Percentiles rank a stretch among this genome's conserved stretches.
Conservation (phyloP, 495 filamentous ascomycete genomes). For the Amniculicola lignicola region DNA sequence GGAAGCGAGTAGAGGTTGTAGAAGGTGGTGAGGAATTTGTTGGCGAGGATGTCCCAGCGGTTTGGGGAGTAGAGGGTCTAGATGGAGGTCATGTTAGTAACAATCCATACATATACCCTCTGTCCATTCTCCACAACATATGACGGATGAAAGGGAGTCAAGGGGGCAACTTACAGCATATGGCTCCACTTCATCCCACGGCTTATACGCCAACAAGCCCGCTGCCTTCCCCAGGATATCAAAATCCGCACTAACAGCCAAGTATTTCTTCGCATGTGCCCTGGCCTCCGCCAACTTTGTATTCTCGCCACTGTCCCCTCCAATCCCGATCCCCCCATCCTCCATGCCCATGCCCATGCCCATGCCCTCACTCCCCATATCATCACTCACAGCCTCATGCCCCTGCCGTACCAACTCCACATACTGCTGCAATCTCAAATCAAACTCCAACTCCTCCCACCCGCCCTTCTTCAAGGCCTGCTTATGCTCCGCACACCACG, state of each 20-base stretch:
- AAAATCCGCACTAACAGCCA: conserved; percentile 62
- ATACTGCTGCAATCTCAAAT: conserved; percentile 92
- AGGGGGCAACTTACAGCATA: conserved; percentile 54
- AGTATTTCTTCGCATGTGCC: conserved; percentile 73
- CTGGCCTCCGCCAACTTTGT: conserved; percentile 70
- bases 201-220: conserved; percentile 71
- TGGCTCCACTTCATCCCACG: conserved; percentile 53
- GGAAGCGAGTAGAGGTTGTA: conserved; percentile 85
- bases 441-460: conserved; percentile 89
- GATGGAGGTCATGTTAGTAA: conserved; percentile 17
- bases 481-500: conserved; percentile 92
- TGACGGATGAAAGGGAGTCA: neutral
- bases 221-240: conserved; percentile 66
- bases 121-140: neutral
- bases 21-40: conserved; percentile 80
- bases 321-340: neutral
- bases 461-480: conserved; percentile 78
- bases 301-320: conserved; percentile 38
- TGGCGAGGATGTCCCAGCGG: conserved; percentile 74
- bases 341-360: neutral
- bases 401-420: conserved; percentile 73
- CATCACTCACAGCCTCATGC: conserved; percentile 7
- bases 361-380: neutral
- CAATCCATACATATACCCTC: neutral
- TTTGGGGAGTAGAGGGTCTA: conserved; percentile 68